These are phyloP conservation scores for Pichia sp. DNA, from an alignment of 1,139 yeast species.

Conservation along the genomic window DNA sequence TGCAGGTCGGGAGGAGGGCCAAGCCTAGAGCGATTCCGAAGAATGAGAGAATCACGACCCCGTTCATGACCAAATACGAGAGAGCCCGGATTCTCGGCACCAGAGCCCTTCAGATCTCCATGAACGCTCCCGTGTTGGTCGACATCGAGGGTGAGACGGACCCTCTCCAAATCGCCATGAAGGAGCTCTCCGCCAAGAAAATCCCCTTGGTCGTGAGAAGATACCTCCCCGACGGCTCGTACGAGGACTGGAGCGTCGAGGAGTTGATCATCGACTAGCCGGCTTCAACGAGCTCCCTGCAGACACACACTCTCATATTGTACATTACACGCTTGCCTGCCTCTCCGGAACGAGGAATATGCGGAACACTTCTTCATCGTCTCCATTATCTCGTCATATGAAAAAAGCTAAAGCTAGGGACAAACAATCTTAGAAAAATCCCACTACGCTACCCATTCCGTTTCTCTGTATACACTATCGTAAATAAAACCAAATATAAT, in stretches of 20 bases:
- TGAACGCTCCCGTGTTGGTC: constrained; percentile 97
- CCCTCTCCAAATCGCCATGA: constrained; percentile 97
- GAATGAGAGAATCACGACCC: constrained; percentile 88
- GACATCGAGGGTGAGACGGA: constrained; percentile 99
- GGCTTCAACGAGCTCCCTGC: neutral
- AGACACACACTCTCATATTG: constrained; percentile 3
- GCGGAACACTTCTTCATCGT: no score
- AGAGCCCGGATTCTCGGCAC: constrained; percentile 96
- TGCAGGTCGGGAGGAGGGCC: constrained; percentile 52
- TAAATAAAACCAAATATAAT: neutral
- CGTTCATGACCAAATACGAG: constrained; percentile 98
- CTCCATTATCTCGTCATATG: no score
- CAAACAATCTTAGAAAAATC: no score
- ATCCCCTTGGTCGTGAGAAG: constrained; percentile 94
- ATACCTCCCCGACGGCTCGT: constrained; percentile 93
- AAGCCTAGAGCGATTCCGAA: constrained; percentile 85
- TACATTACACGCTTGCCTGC: constrained; percentile 10
- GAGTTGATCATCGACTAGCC: constrained; percentile 83
- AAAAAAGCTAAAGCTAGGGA: no score
- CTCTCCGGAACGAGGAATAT: neutral
- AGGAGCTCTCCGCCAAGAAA: constrained; percentile 89
- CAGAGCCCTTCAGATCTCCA: constrained; percentile 90
- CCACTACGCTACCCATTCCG: neutral
- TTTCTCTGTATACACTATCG: neutral
- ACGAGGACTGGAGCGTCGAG: constrained; percentile 98